Evolutionary conservation across 495 filamentous ascomycete genomes (phyloP).

Genomic region (Cryomyces antarcticus): DNA sequence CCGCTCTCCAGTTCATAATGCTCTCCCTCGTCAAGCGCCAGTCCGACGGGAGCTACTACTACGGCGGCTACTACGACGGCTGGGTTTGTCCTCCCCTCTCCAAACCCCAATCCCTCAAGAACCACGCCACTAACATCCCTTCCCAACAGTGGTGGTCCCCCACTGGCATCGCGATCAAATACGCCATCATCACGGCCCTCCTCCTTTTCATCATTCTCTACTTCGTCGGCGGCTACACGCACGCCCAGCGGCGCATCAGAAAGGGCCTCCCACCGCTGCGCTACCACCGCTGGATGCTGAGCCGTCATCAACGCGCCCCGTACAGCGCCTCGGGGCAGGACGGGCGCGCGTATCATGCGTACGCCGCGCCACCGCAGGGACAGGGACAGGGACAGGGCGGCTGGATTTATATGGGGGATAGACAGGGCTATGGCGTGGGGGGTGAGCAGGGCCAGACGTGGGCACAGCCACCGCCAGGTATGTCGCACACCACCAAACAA

Average conservation of each 20-base stretch:
- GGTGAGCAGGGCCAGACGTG: too few species aligned
- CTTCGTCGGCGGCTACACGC: constrained; percentile 36
- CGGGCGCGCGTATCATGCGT: neutral
- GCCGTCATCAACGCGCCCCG: constrained; percentile 3
- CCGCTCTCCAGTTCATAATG: too few species aligned
- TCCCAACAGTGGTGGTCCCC: constrained; percentile 8
- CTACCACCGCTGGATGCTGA: constrained; percentile 41
- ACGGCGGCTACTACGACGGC: neutral
- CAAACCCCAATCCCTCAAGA: neutral
- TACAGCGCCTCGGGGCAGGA: neutral
- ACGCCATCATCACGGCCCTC: constrained; percentile 35
- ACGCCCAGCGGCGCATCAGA: constrained; percentile 42
- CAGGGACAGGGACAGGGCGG: constrained; percentile 24
- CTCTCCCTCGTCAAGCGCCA: neutral
- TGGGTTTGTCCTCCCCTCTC: neutral
- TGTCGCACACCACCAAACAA: too few species aligned
- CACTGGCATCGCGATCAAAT: constrained; percentile 45
- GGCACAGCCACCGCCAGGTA: too few species aligned
- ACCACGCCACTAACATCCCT: neutral
- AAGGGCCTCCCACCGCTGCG: constrained; percentile 36
- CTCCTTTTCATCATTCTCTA: constrained; percentile 31
- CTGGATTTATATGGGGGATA: too few species aligned
- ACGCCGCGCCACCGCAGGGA: constrained; percentile 1
- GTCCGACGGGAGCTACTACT: neutral
- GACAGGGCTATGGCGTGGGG: too few species aligned